Evolutionary conservation across 495 filamentous ascomycete species (phyloP).

Genomic region (Penicillium manginii): DNA sequence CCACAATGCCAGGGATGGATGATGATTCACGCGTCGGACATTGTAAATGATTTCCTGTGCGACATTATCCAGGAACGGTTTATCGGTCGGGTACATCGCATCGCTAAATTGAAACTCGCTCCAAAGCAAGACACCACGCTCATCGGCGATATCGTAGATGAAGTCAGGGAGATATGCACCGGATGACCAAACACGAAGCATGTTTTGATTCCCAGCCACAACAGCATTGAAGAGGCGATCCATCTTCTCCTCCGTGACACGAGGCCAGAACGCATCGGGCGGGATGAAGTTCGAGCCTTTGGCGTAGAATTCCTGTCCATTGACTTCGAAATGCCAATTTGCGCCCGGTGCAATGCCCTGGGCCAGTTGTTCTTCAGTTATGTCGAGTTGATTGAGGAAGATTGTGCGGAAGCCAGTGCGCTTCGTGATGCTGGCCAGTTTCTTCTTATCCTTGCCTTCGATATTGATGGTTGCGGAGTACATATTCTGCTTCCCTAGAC

Average conservation of each 20-base stretch:
- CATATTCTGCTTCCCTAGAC: constrained; percentile 61
- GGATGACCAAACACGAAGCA: constrained; percentile 70
- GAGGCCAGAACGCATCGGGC: constrained; percentile 68
- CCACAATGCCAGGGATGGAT: constrained; percentile 70
- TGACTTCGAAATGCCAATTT: constrained; percentile 73
- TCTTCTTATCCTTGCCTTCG: constrained; percentile 29
- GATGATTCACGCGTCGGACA: constrained; percentile 66
- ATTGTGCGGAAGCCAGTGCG: constrained; percentile 70
- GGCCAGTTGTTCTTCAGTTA: constrained; percentile 59
- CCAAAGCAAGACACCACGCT: constrained; percentile 68
- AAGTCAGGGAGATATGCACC: constrained; percentile 69
- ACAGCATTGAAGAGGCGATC: constrained; percentile 59
- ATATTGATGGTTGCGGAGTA: constrained; percentile 61
- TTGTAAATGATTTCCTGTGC: constrained; percentile 63
- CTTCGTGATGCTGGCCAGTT: constrained; percentile 54
- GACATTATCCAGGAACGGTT: constrained; percentile 61
- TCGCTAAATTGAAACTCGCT: constrained; percentile 71
- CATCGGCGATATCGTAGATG: constrained; percentile 70
- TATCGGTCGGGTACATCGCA: constrained; percentile 62
- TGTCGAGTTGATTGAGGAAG: constrained; percentile 62
- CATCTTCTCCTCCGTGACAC: constrained; percentile 59
- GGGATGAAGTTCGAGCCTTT: constrained; percentile 72
- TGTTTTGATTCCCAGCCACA: constrained; percentile 66
- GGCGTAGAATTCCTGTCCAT: constrained; percentile 69
- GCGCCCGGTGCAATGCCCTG: constrained; percentile 64